Evolutionary conservation across 140 eudicot species (phyloP), one percentile per base, ranked within the genome.

Genomic region (Eryngium alpinum): DNA sequence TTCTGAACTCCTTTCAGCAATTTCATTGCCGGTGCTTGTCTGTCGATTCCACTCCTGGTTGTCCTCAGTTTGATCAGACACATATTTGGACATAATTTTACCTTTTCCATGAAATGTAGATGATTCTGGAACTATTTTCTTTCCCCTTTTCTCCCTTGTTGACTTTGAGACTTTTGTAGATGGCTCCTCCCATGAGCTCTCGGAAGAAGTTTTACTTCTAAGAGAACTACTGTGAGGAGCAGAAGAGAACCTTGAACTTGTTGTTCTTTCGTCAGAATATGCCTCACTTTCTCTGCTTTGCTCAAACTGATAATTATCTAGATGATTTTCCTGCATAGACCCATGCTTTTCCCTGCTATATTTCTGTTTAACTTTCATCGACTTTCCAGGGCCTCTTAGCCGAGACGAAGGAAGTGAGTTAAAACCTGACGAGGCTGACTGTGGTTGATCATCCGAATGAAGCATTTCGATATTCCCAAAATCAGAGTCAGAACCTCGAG

Each of bases 181-280:
- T 15, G 90, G 83, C 77, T 92, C 99, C 78, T 95, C 99, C 96
- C 94, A 88, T 13, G 97, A 95, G 86, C 96, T 89, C 86, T 95
- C 99, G 0, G 97, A 92, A 9, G 99, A 91, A 5, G 97, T 89
- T 87, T 85, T 92, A 86, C 99, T 92, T 88, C 88, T 94, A 77
- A 88, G 33, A n/a, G 97, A 90, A 82, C 86, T 89, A 81, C 92
- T 83, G 59, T 83, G 90, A 83, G 94, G 86, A 82, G 93, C 92
- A 31, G 97, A 87, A 14, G 97, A 91, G 80, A 88, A 86, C 84
- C 96, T 87, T 10, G 96, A 87, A 83, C 91, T 88, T 10, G 80
- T 59, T n/a, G 91, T 75, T 77, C 94, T 87, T 31, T 95, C 99
- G 33, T 95, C 95, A 14, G 84, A 85, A 83, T 83, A 62, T 76